Conservation (phyloP, 352 stramenopile species). For the Phytopythium ostracodes region DNA sequence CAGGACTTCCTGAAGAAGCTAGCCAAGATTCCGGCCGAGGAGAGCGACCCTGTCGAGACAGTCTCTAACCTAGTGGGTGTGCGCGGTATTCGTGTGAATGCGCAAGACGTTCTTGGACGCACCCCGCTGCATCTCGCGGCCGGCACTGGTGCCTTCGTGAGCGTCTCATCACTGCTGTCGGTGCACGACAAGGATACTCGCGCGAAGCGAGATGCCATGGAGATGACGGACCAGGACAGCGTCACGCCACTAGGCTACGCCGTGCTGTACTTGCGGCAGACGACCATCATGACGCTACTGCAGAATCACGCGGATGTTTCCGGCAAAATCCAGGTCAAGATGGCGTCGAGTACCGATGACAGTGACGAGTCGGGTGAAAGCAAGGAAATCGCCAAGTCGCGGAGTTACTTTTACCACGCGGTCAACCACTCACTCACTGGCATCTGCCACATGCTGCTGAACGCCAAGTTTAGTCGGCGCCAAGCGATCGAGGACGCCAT, state of each 20-base stretch:
- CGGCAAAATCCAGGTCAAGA: constrained; percentile 38
- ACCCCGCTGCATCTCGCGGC: constrained; percentile 62
- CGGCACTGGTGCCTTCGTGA: constrained; percentile 75
- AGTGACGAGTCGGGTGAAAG: constrained; percentile 1
- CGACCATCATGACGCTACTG: constrained; percentile 72
- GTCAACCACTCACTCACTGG: constrained; percentile 64
- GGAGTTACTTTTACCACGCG: constrained; percentile 76
- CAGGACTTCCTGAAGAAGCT: constrained; percentile 40
- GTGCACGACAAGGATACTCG: constrained; percentile 12
- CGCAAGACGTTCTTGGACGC: constrained; percentile 45
- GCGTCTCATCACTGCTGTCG: constrained; percentile 55
- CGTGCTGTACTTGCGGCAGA: constrained; percentile 57
- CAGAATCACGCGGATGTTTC: constrained; percentile 56
- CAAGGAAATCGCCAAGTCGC: constrained; percentile 20
- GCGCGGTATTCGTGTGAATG: constrained; percentile 30
- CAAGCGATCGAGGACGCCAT: constrained; percentile 77
- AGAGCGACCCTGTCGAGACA: constrained; percentile 72
- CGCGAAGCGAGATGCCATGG: constrained; percentile 26
- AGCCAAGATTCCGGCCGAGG: constrained; percentile 27
- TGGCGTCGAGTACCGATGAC: background rate
- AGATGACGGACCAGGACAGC: constrained; percentile 30
- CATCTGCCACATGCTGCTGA: constrained; percentile 78
- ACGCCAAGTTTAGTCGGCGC: constrained; percentile 60
- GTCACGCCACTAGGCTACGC: constrained; percentile 59
- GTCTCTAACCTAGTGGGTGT: constrained; percentile 64